Evolutionary conservation across 768 basidiomycete genomes (phyloP).

Genomic region (Flagelloscypha sp.): DNA sequence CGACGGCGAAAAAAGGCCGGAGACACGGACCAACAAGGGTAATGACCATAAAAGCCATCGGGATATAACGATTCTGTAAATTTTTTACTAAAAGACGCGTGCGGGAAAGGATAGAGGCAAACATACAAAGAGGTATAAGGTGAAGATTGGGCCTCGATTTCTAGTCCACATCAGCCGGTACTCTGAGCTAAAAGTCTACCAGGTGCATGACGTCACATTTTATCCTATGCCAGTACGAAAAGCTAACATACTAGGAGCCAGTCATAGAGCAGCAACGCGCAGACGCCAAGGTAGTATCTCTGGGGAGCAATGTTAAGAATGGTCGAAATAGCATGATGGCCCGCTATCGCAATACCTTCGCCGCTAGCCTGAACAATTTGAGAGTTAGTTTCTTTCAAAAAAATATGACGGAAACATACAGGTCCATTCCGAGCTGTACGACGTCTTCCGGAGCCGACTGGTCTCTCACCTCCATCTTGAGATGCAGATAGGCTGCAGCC

Average conservation of each 20-base stretch:
- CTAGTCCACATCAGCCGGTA: too few species aligned
- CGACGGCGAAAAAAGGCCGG: not conserved
- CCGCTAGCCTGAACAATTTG: constrained; percentile 1
- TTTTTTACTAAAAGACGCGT: not conserved
- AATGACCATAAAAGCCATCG: constrained; percentile 19
- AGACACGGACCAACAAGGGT: constrained; percentile 17
- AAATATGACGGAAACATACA: not conserved
- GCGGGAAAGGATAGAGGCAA: not conserved
- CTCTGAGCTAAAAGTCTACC: constrained; percentile 14
- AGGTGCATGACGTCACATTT: constrained; percentile 9
- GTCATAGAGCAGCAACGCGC: constrained; percentile 6
- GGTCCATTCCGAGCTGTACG: constrained; percentile 1
- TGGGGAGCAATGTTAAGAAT: not conserved
- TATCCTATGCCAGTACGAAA: constrained; percentile 2
- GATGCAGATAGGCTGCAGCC: too few species aligned
- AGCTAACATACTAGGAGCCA: constrained; percentile 1
- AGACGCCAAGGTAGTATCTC: constrained; percentile 5
- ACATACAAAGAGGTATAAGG: constrained; percentile 12
- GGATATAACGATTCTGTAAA: constrained; percentile 17
- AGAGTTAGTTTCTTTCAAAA: not conserved
- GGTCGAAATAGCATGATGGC: not conserved
- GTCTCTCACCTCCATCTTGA: not conserved
- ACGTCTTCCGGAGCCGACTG: constrained; percentile 1
- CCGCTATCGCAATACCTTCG: not conserved
- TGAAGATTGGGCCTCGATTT: too few species aligned